These are phyloP conservation scores for Melanogaster broomeanus DNA, from an alignment of 768 basidiomycete species.

Conservation along the genomic window DNA sequence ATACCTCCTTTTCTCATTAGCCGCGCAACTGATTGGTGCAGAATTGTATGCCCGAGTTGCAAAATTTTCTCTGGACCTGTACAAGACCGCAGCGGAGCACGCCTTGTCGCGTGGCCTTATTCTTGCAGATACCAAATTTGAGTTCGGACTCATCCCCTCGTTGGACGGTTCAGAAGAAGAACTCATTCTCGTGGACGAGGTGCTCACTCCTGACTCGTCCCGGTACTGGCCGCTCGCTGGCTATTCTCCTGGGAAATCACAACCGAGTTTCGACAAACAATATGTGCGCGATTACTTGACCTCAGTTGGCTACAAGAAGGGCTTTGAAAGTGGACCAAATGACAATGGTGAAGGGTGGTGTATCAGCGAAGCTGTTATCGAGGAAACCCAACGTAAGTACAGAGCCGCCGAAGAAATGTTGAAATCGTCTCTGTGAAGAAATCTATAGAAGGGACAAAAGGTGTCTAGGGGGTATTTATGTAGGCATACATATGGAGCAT, in stretches of 20 bases:
- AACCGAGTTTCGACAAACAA: slow-evolving; percentile 97
- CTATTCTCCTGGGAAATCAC: slow-evolving; percentile 73
- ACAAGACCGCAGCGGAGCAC: slow-evolving; percentile 73
- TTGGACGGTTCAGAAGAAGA: slow-evolving; percentile 37
- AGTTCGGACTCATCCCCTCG: slow-evolving; percentile 81
- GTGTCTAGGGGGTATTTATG: neutral
- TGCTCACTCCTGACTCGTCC: slow-evolving; percentile 97
- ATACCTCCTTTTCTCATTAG: slow-evolving; percentile 35
- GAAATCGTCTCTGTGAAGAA: slow-evolving; percentile 29
- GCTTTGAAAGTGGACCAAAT: slow-evolving; percentile 72
- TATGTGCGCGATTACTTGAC: slow-evolving; percentile 91
- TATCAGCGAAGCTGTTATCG: slow-evolving; percentile 74
- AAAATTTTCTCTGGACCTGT: slow-evolving; percentile 60
- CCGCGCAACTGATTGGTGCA: slow-evolving; percentile 64
- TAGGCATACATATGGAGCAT: neutral
- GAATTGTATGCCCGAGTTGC: slow-evolving; percentile 65
- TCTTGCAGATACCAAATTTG: slow-evolving; percentile 98
- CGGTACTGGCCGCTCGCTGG: slow-evolving; percentile 88
- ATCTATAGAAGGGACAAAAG: neutral
- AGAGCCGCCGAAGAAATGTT: slow-evolving; percentile 70
- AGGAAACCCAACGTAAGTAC: slow-evolving; percentile 79
- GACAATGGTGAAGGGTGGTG: slow-evolving; percentile 75
- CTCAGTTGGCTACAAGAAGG: slow-evolving; percentile 68
- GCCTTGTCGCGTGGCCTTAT: slow-evolving; percentile 80
- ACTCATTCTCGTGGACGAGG: slow-evolving; percentile 91